Evolutionary conservation across 164 flowering plant genomes (phyloP), one percentile per base, ranked within the genome.

Genomic region (Umbilicus rupestris): DNA sequence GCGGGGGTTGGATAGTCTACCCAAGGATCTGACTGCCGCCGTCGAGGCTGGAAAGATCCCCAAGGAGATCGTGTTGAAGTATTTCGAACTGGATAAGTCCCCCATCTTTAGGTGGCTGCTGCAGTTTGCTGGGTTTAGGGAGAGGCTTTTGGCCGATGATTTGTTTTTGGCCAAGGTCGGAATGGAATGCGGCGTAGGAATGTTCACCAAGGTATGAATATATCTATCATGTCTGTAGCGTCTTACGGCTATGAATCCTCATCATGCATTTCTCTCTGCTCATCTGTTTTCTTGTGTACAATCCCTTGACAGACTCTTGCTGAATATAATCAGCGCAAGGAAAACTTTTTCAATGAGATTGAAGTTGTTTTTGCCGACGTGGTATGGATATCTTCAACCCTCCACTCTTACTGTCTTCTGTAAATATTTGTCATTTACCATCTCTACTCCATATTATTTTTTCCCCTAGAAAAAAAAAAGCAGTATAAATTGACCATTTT

Each of bases 281-380:
- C 44, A 41, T 41, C 44, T 41, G 37, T 41, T 14, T 55, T 30
- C 1, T 55, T 4, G 35, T 8, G 19, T 55, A 7, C 8, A 55
- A 55, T 26, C 31, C 24, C 15, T 52, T 52, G 33, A 55, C 60
- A 86, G 91, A 83, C 88, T 72, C 83, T 83, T 71, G 92, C 92
- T 64, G 92, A 87, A 66, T 87, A 85, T 68, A 76, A 80, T 33
- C 78, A 78, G 2, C 81, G 92, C 19, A 77, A 73, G 74, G 89
- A 87, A 42, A 82, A 83, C 42, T 87, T 87, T 62, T 83, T 83
- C 78, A 79, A 87, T 20, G 89, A 87, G 78, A 68, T 87, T 62
- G 89, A 84, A 72, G 70, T 87, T 65, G 92, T 87, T 39, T 76
- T 75, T 73, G 86, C 92, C 1, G 89, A 87, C 77, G 92, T 87